Evolutionary conservation across 208 protist genomes (phyloP), one percentile per base, ranked within the genome.

Genomic region (Leishmania tropica): DNA sequence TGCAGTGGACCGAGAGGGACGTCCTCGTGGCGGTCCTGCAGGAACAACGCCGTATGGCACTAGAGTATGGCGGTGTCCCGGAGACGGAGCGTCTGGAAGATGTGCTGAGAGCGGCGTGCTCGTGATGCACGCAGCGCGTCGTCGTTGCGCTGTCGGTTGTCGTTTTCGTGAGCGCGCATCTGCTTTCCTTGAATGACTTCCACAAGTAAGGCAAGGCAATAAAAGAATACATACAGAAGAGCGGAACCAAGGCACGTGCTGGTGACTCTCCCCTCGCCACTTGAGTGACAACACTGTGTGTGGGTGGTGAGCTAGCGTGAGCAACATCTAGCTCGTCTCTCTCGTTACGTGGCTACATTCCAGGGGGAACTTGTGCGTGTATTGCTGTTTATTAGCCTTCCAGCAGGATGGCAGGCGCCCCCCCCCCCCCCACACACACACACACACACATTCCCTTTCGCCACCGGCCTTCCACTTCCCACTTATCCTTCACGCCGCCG

Each of bases 61-160:
- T 79, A 47, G 82, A 85, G n/a, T 47, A 42, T 51, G 72, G 62
- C 40, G 72, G 73, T 3, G 82, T 56, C 0, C 53, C 68, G 4
- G 77, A 78, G 31, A 81, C 76, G 42, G 82, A 85, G 77, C 77
- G 77, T 15, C 62, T 85, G 62, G 77, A 85, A 78, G 82, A 85
- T 45, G 77, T 85, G 3, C 82, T 85, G 77, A 72, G 64, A 7
- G n/a, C 71, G 28, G 79, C 76, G 40, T 75, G 60, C 37, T 51
- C 40, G 51, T 78, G 56, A 75, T 7, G 3, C 24, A 48, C n/a
- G 28, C 42, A 56, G 28, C 3, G 13, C 35, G n/a, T 45, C 24
- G 65, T 47, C 35, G 65, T 62, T 62, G 24, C 56, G 10, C 56
- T 31, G 56, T 24, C 0, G 56, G 7, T 13, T 62, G 56, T 1